Percentiles rank a stretch among this genome's conserved stretches.
Evolutionary conservation across 2,329 filamentous ascomycete genomes (phyloP).

Genomic region (Stagonosporopsis tanaceti): DNA sequence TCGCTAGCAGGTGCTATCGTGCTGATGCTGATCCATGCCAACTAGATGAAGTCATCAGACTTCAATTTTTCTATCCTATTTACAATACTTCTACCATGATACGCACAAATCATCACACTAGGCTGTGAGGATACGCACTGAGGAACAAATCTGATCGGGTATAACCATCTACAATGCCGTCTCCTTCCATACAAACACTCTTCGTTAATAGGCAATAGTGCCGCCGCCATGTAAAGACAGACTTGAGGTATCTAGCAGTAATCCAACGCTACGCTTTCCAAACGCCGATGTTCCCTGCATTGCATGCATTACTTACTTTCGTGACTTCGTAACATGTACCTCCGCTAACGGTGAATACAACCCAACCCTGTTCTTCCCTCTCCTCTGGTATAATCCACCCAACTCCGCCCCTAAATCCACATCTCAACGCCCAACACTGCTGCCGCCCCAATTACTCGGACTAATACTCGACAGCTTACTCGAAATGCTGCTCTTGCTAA

Average conservation of each 20-base stretch:
- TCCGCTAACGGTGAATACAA: not conserved
- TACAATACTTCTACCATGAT: too few relatives aligned
- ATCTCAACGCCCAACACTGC: constrained; percentile 33
- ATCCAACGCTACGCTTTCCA: not conserved
- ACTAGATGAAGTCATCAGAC: too few relatives aligned
- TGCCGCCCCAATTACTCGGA: constrained; percentile 46
- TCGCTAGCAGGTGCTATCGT: too few relatives aligned
- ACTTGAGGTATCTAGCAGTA: constrained; percentile 7
- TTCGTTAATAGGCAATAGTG: not conserved
- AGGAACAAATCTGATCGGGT: not conserved
- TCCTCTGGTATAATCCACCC: too few relatives aligned
- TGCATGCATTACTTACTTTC: constrained; percentile 6
- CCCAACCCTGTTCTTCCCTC: not conserved
- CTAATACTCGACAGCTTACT: constrained; percentile 48
- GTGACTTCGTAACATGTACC: constrained; percentile 2
- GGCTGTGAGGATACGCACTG: too few relatives aligned
- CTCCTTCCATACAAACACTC: not conserved
- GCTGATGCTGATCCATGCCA: too few relatives aligned
- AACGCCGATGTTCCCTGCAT: constrained; percentile 2
- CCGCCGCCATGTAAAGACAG: not conserved
- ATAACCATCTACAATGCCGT: not conserved
- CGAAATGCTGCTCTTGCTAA: constrained; percentile 46
- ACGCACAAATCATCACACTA: too few relatives aligned
- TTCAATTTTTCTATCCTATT: too few relatives aligned
- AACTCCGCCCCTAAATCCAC: not conserved